Percentiles rank a stretch among this genome's conserved stretches.
phyloP scores from a whole-genome alignment of 2,329 filamentous ascomycete genomes.

The Penicillium thymicola region DNA sequence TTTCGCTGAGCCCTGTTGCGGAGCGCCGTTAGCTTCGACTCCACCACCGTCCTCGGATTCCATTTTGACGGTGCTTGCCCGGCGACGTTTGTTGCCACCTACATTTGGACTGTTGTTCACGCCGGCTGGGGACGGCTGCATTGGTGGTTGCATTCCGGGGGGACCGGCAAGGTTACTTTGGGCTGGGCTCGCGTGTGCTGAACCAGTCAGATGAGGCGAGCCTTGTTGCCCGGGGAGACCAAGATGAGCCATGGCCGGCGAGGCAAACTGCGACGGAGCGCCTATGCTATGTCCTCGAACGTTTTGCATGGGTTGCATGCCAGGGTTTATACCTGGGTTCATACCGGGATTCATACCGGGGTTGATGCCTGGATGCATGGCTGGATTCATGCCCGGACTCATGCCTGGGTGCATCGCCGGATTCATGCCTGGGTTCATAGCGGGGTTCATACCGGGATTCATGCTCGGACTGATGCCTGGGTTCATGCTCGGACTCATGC shows the following conservation, averaged over 20 bases:
- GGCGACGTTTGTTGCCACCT: slow-evolving; percentile 54
- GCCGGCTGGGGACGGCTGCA: slow-evolving; percentile 53
- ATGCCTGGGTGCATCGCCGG: background rate
- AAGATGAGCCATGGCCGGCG: slow-evolving; percentile 56
- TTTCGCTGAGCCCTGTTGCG: slow-evolving; percentile 36
- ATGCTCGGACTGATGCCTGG: background rate
- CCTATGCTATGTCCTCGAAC: slow-evolving; percentile 47
- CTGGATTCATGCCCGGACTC: background rate
- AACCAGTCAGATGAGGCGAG: slow-evolving; percentile 52
- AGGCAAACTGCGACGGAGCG: slow-evolving; percentile 54
- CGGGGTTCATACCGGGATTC: background rate
- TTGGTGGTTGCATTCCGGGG: slow-evolving; percentile 56
- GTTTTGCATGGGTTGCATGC: slow-evolving; percentile 36
- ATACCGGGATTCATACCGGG: background rate
- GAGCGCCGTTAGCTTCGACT: slow-evolving; percentile 50
- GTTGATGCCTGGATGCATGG: slow-evolving; percentile 21
- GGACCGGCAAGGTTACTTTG: slow-evolving; percentile 47
- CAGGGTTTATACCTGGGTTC: slow-evolving; percentile 24
- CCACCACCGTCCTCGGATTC: slow-evolving; percentile 52
- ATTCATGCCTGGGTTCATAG: background rate
- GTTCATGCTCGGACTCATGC: background rate
- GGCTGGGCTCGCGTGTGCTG: slow-evolving; percentile 48
- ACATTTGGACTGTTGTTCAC: slow-evolving; percentile 63
- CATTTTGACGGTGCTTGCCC: slow-evolving; percentile 58
- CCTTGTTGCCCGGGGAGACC: slow-evolving; percentile 48